Evolutionary conservation across 2,329 filamentous ascomycete species (phyloP), one percentile per base, ranked within the genome.

Genomic region (Emmonsiellopsis sp.): DNA sequence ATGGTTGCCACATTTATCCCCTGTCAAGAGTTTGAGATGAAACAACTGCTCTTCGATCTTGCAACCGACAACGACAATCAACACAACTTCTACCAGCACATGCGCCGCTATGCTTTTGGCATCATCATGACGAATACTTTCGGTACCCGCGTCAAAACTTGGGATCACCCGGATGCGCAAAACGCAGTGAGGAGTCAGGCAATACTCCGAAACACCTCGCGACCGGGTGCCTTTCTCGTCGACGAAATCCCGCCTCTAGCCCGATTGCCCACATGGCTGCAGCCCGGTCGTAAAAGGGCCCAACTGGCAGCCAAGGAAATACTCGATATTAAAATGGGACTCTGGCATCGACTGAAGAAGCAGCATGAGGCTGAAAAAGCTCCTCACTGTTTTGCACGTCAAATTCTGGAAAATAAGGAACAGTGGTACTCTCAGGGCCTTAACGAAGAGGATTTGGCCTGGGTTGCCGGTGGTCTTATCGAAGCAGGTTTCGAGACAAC

Each of bases 11-110:
- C 64, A 1, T 76, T 75, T 53, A 63, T 68, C 40, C 73, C 74
- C 2, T 70, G 64, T 41, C 75, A 76, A 56, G 70, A 75, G 51
- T 76, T 70, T 54, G 74, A 77, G 60, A 63, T 67, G 0, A 76
- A 73, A 57, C 70, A 76, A 58, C 57, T 77, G 37, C 56, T 76
- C 4, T 67, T 65, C 54, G 72, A 76, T 52, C 55, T 77, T 0
- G 55, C 68, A 11, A 65, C 59, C 3, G 61, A 69, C 38, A 70
- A 69, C 50, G 62, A 58, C 0, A 61, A 63, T 31, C 57, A 66
- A 11, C 43, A 30, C 4, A 55, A 63, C n/a, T 69, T 68, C 50
- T 59, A 64, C 51, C 45, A 55, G 56, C 64, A 69, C 51, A 53
- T 67, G 30, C 62, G 65, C 10, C 62, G 66, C 16, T 66, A 58